phyloP scores from a whole-genome alignment of 257 asterid species.

The Linaria vulgaris region DNA sequence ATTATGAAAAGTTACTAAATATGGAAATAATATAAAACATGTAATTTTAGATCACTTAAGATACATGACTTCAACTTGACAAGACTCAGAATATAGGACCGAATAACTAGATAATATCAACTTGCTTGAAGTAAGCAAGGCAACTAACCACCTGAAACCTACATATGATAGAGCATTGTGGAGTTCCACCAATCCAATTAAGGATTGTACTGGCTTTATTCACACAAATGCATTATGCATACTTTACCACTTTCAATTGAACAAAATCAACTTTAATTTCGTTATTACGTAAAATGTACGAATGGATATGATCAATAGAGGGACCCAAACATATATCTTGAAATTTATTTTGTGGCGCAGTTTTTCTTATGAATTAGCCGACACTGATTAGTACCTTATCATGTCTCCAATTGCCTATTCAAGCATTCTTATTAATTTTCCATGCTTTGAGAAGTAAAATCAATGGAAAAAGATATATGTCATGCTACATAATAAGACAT shows the following conservation, averaged over 20 bases:
- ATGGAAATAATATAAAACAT: too few relatives aligned
- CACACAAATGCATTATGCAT: neutral
- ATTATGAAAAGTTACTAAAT: too few relatives aligned
- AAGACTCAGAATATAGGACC: too few relatives aligned
- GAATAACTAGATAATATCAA: too few relatives aligned
- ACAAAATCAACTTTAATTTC: neutral
- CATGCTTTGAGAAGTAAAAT: constrained; percentile 16
- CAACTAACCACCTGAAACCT: too few relatives aligned
- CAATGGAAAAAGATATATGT: constrained; percentile 14
- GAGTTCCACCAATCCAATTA: too few relatives aligned
- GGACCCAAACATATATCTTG: neutral
- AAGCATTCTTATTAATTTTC: neutral
- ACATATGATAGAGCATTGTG: too few relatives aligned
- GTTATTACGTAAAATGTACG: neutral
- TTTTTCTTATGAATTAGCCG: neutral
- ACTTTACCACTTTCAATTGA: neutral
- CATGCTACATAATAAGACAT: constrained; percentile 21
- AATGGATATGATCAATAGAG: neutral
- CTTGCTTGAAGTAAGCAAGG: neutral
- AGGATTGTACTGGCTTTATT: neutral
- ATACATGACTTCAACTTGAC: too few relatives aligned
- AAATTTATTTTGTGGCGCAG: constrained; percentile 7
- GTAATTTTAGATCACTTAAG: too few relatives aligned
- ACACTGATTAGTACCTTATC: constrained; percentile 4
- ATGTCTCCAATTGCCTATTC: constrained; percentile 1